Base-by-base conservation (phyloP, 495 filamentous ascomycete species). In the Friedmanniomyces simplex region DNA sequence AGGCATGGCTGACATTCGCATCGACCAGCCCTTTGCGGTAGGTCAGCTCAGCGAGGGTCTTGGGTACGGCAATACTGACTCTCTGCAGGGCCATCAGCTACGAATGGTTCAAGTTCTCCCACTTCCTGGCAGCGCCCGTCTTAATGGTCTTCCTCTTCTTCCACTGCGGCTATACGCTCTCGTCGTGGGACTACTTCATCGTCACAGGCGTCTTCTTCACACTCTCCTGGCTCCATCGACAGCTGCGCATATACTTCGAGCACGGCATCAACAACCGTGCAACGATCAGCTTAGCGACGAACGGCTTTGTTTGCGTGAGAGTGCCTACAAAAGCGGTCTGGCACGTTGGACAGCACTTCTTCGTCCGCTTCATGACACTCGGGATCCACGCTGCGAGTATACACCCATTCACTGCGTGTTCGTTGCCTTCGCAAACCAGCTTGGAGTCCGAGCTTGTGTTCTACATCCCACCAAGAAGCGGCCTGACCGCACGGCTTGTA, bases 121-220 rank as follows among this genome's bases (percentile, higher is more conserved):
- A 83, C 56, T 74, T 74, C 49, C 42, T 79, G 46, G 76, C 74
- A 46, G 76, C 74, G 0, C 48, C 76, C n/a, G 53, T 81, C 1
- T 83, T 81, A 55, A 67, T 78, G 4, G 53, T 82, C 16, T 78
- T 79, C 64, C 77, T 82, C 62, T 81, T 81, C 66, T 70, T 78
- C 22, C 79, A 84, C 63, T 83, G 80, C 59, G 76, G 80, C 61
- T 80, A 74, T 63, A 69, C 68, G 0, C 69, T 84, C 12, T 72
- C 74, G 2, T 80, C 79, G 32, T 82, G 79, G 80, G 77, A 82
- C 61, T 85, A 84, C 62, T 82, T 83, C 59, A 79, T 47, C 43
- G 48, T 50, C 6, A 72, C 76, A 0, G 77, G 66, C 0, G 69
- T 70, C 1, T 60, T 84, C 25, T 83, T 81, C 65, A 48, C 74